phyloP scores from a whole-genome alignment of 495 filamentous ascomycete species.

The Aspergillus funiculosus region DNA sequence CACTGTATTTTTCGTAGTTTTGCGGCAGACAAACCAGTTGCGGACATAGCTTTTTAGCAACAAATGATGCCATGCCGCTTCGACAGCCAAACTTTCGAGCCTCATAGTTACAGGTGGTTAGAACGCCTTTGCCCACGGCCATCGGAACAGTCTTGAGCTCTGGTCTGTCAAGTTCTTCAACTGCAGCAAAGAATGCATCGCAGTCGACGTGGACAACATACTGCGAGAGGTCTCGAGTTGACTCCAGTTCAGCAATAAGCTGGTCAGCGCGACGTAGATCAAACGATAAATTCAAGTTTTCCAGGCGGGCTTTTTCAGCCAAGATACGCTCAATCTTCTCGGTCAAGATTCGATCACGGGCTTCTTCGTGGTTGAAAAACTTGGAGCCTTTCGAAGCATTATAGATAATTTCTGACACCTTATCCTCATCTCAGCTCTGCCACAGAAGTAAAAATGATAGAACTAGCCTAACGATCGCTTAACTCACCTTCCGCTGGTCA shows the following conservation, averaged over 20 bases:
- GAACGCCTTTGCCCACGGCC: constrained; percentile 85
- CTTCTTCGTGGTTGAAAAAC: constrained; percentile 90
- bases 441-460: not conserved
- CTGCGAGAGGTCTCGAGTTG: constrained; percentile 74
- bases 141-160: constrained; percentile 87
- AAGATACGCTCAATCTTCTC: constrained; percentile 80
- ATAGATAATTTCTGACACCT: constrained; percentile 96
- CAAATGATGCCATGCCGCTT: constrained; percentile 92
- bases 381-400: constrained; percentile 95
- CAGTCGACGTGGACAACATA: constrained; percentile 89
- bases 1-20: constrained; percentile 86
- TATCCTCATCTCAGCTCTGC: not conserved
- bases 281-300: constrained; percentile 64
- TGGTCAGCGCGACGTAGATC: constrained; percentile 76
- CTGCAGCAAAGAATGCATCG: constrained; percentile 95
- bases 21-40: constrained; percentile 73
- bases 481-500: constrained; percentile 77
- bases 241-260: constrained; percentile 72
- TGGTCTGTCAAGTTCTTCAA: constrained; percentile 86
- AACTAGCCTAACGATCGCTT: constrained; percentile 2
- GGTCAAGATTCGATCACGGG: constrained; percentile 73
- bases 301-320: constrained; percentile 67
- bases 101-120: constrained; percentile 93
- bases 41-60: constrained; percentile 91
- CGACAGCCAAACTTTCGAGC: constrained; percentile 86